A percentile compares a stretch with the other conserved stretches of the same genome.
These are phyloP conservation scores for Magnaporthiopsis poae DNA, from an alignment of 2,329 filamentous ascomycete genomes.

Conservation along the genomic window DNA sequence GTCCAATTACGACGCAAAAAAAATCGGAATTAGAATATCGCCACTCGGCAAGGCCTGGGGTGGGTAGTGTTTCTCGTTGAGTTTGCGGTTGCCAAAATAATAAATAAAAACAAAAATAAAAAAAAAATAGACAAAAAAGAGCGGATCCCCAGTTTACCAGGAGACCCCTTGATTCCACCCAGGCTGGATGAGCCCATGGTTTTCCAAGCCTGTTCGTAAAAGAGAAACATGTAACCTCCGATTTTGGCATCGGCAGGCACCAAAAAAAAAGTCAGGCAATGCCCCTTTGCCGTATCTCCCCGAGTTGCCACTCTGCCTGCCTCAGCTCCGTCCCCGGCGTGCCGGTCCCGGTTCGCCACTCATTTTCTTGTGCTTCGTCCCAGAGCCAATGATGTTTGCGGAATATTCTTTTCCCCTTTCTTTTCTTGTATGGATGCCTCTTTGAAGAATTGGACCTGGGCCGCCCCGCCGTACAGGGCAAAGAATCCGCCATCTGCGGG, in stretches of 20 bases:
- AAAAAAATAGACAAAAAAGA: neutral
- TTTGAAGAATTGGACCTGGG: neutral
- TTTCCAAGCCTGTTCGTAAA: neutral
- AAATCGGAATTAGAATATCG: neutral
- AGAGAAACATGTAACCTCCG: neutral
- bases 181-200: too few relatives aligned
- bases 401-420: neutral
- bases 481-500: neutral
- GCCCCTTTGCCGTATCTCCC: neutral
- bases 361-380: too few relatives aligned
- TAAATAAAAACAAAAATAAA: too few relatives aligned
- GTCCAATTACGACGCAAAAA: neutral
- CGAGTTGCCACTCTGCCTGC: neutral
- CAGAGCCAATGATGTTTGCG: too few relatives aligned
- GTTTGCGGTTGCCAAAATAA: neutral
- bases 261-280: neutral
- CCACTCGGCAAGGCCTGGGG: neutral
- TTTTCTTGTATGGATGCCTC: neutral
- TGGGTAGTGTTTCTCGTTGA: neutral
- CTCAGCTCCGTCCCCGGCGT: neutral
- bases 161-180: too few relatives aligned
- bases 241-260: too few relatives aligned
- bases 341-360: too few relatives aligned
- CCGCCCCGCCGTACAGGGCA: neutral
- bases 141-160: neutral